Evolutionary conservation across 768 basidiomycete genomes (phyloP), one percentile per base, ranked within the genome.

Genomic region (Boletellus sp.): DNA sequence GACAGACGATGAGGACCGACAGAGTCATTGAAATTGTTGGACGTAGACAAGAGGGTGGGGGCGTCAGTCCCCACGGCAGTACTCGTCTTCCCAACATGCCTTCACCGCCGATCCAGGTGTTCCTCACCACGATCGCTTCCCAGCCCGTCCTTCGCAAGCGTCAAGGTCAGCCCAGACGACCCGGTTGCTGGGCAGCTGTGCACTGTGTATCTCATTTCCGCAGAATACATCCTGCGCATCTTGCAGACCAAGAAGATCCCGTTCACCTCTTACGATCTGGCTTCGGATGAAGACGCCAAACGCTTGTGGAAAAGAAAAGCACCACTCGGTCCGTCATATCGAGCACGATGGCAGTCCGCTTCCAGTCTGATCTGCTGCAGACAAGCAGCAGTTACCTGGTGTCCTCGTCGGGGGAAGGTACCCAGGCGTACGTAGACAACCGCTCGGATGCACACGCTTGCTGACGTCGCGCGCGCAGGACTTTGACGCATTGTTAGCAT

Each of bases 101-200:
- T 46, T 80, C 89, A n/a, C 90, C 90, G 6, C 90, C 90, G 8
- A 84, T 93, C 51, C 81, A 87, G 59, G 64, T 71, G 35, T 92
- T 90, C 66, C 77, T 92, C 47, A 93, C 91, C n/a, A 93, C 91
- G 15, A 92, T 93, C 55, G 86, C 85, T 3, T 88, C 87, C 42
- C 85, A 90, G 62, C 81, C 87, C 1, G 78, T 79, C 44, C 74
- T 93, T 52, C 75, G 90, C 56, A 81, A 86, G 58, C 82, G 87
- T 22, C 90, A 93, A 80, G 89, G 90, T 84, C 39, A 28, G 66
- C 54, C 8, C 28, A 35, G 10, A 13, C 34, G 22, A 13, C n/a
- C 19, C 13, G 35, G 47, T 48, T 7, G 15, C 31, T 2, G 36
- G 17, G 49, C 17, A 19, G 32, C 42, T 39, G 42, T 32, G 19